Evolutionary conservation across 768 basidiomycete genomes (phyloP).

Genomic region (Tylopilus balloui): DNA sequence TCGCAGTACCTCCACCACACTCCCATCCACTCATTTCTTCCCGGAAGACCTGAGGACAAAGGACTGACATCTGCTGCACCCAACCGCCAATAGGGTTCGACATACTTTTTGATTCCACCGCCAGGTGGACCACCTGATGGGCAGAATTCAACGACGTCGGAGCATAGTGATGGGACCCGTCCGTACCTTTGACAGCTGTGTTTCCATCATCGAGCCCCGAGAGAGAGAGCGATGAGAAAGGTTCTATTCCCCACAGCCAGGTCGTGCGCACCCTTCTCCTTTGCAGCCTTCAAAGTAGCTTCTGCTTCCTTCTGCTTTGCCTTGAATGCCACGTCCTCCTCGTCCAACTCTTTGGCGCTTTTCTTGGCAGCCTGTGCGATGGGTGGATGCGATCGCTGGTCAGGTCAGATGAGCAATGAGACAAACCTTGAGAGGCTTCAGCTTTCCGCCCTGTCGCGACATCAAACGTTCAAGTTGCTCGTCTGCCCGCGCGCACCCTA

Average conservation of each 20-base stretch:
- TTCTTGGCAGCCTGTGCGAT: slow-evolving; percentile 75
- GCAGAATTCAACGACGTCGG: slow-evolving; percentile 1
- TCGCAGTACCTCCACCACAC: background rate
- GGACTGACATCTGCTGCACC: slow-evolving; percentile 4
- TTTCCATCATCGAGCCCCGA: background rate
- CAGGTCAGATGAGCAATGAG: background rate
- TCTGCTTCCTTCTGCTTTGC: slow-evolving; percentile 73
- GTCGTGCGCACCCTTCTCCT: slow-evolving; percentile 55
- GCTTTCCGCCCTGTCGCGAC: slow-evolving; percentile 74
- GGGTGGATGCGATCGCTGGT: background rate
- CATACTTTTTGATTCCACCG: slow-evolving; percentile 85
- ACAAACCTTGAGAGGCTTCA: slow-evolving; percentile 77
- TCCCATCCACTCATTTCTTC: slow-evolving; percentile 50
- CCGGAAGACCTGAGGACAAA: slow-evolving; percentile 53
- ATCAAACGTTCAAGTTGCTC: slow-evolving; percentile 14
- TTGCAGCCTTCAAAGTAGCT: slow-evolving; percentile 67
- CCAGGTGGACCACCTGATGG: slow-evolving; percentile 60
- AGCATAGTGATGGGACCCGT: background rate
- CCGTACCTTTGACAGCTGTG: slow-evolving; percentile 31
- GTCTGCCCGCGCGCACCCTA: background rate
- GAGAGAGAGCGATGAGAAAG: background rate
- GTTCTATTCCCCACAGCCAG: background rate
- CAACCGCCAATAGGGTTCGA: slow-evolving; percentile 12
- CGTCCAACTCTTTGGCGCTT: slow-evolving; percentile 64
- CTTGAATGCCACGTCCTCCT: slow-evolving; percentile 71